phyloP scores from a whole-genome alignment of 2,329 filamentous ascomycete species.

The Colletotrichum orchidophilum region DNA sequence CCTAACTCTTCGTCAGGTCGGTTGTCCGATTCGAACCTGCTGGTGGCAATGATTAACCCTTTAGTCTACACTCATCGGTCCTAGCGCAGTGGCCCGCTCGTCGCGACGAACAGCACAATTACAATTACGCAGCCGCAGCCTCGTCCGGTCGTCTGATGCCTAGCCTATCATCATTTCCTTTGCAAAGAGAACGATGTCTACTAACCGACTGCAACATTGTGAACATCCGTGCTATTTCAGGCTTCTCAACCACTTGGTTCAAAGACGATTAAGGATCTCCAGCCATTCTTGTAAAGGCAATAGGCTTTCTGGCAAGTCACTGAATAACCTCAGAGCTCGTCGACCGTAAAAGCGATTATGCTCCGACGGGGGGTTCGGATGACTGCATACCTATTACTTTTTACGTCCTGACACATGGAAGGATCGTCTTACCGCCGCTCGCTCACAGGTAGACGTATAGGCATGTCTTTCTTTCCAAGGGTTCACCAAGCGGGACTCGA shows the following conservation, averaged over 20 bases:
- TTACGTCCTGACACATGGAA: not conserved
- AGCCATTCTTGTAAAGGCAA: not conserved
- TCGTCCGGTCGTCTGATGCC: not conserved
- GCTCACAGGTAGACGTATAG: not conserved
- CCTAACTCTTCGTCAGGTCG: not conserved
- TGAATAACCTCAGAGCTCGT: not conserved
- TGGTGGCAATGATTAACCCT: not conserved
- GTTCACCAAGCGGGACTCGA: slow-evolving; percentile 10
- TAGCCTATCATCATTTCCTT: not conserved
- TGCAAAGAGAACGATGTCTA: not conserved
- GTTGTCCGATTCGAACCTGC: not conserved
- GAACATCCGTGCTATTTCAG: not conserved
- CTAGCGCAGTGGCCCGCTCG: not conserved
- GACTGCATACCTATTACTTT: not conserved
- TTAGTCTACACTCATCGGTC: not conserved
- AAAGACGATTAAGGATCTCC: not conserved
- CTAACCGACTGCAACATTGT: not conserved
- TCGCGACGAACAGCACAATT: not conserved
- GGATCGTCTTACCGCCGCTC: not conserved
- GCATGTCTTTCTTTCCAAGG: not conserved
- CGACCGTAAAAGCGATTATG: not conserved
- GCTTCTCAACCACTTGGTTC: not conserved
- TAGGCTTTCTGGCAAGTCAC: not conserved
- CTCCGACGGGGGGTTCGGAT: not conserved
- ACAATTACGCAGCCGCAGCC: not conserved